Base-by-base conservation (phyloP, 192 early-diverging fungal species). In the Diversispora eburnea region DNA sequence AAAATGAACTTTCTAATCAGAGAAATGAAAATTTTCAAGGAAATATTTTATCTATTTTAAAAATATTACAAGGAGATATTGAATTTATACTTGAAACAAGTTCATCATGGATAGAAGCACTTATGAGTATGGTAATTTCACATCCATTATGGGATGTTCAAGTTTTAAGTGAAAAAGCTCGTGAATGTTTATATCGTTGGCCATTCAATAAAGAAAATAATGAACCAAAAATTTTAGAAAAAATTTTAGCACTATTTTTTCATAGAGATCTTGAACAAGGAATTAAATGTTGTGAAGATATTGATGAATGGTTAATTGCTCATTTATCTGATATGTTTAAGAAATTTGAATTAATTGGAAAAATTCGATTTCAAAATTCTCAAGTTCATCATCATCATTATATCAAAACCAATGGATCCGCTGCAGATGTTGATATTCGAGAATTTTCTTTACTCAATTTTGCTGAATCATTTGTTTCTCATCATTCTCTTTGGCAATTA, bases 321-420 rank as follows among this genome's bases (percentile, higher is more conserved):
- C 71, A 73, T 62, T 51, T 73, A 41, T 15, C 45, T 3, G 71
- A 73, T 41, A 47, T 73, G 8, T 45, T 73, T 48, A 45, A 20
- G 19, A 73, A 73, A 41, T 17, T 59, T 8, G 60, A 55, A 8
- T 20, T 58, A 5, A 42, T 58, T 42, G 69, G 56, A 22, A 45
- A 4, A 56, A 70, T 70, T 41, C 22, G 20, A 9, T n/a, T 7
- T 56, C 25, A 52, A 41, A 70, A 33, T 19, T 55, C 62, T 15
- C 13, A 17, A n/a, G n/a, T n/a, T n/a, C n/a, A n/a, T n/a, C n/a
- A n/a, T 33, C 25, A 33, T 33, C 25, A 2, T 33, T 2, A 33
- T 33, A 33, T 33, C 25, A 33, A 33, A 33, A 33, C 25, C 25
- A 33, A 33, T 46, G 39, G 19, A 49, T 22, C 42, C 42, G 8